phyloP scores from a whole-genome alignment of 139 green algal genomes.

The Coccomyxa sp. region DNA sequence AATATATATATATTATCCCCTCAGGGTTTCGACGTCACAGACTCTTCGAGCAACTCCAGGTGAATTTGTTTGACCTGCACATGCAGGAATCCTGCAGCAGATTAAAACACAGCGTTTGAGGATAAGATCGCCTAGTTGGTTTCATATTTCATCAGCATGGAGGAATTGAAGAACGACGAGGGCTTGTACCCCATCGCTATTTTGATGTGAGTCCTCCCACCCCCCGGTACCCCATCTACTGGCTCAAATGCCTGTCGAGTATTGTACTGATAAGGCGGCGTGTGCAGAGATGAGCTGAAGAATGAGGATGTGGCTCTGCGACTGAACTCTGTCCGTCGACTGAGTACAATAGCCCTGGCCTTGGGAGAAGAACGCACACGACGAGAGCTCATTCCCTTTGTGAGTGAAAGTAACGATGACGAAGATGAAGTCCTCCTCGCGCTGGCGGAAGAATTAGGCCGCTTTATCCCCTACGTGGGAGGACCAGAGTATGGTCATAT shows the following conservation, averaged over 20 bases:
- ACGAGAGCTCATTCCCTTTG: conserved; percentile 96
- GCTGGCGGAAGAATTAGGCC: conserved; percentile 94
- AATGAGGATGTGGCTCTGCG: conserved; percentile 91
- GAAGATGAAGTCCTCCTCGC: conserved; percentile 97
- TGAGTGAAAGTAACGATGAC: conserved; percentile 93
- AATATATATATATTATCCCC: no score
- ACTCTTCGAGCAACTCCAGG: no score
- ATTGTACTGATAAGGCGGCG: not conserved
- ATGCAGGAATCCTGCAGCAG: no score
- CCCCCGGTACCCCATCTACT: not conserved
- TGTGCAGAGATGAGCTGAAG: conserved; percentile 82
- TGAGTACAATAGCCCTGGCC: conserved; percentile 90
- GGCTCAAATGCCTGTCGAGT: not conserved
- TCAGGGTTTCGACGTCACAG: no score
- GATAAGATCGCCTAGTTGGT: no score
- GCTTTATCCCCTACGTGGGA: conserved; percentile 91
- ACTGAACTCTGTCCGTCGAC: conserved; percentile 86
- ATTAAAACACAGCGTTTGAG: no score
- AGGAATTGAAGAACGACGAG: conserved; percentile 16
- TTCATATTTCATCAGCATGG: not conserved
- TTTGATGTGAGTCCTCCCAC: conserved; percentile 64
- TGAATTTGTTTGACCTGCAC: no score
- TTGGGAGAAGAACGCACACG: conserved; percentile 92
- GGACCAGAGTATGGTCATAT: conserved; percentile 69
- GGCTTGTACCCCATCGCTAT: conserved; percentile 81